These are phyloP conservation scores for Pichia californica DNA, from an alignment of 805 yeast species.

Conservation along the genomic window DNA sequence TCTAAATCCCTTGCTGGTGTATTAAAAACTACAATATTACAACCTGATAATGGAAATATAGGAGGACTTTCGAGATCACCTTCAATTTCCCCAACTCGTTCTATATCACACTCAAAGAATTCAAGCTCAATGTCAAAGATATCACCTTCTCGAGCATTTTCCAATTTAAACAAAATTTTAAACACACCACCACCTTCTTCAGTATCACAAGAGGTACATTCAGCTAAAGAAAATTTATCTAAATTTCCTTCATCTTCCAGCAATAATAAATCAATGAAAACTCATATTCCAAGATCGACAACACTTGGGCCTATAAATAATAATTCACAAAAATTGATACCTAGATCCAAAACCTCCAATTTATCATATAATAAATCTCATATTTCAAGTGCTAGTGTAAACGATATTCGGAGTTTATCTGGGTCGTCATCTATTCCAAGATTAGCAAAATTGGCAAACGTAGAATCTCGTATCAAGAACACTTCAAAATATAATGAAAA, in stretches of 20 bases:
- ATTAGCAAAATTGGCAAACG: constrained; percentile 9
- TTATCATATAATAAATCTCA: not conserved
- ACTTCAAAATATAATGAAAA: constrained; percentile 1
- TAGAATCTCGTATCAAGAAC: constrained; percentile 7
- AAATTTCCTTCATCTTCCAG: not conserved
- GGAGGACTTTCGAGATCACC: constrained; percentile 5
- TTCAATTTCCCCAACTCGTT: constrained; percentile 10
- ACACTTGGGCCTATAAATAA: not conserved
- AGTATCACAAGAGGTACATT: not conserved
- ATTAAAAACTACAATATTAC: constrained; percentile 1
- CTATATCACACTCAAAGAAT: not conserved
- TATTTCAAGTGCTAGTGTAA: not conserved
- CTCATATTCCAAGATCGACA: constrained; percentile 3
- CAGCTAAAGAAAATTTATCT: not conserved
- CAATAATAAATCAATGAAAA: not conserved
- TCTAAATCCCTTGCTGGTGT: constrained; percentile 3
- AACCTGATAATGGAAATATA: not conserved
- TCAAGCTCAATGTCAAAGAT: constrained; percentile 8
- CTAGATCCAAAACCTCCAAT: constrained; percentile 7
- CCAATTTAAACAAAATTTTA: constrained; percentile 15
- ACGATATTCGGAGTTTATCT: not conserved
- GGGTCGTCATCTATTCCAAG: constrained; percentile 12
- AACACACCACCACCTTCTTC: constrained; percentile 2
- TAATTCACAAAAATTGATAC: not conserved
- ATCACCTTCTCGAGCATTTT: constrained; percentile 17